Base-by-base conservation (phyloP, 352 stramenopile species). In the Phytopythium delawarense region DNA sequence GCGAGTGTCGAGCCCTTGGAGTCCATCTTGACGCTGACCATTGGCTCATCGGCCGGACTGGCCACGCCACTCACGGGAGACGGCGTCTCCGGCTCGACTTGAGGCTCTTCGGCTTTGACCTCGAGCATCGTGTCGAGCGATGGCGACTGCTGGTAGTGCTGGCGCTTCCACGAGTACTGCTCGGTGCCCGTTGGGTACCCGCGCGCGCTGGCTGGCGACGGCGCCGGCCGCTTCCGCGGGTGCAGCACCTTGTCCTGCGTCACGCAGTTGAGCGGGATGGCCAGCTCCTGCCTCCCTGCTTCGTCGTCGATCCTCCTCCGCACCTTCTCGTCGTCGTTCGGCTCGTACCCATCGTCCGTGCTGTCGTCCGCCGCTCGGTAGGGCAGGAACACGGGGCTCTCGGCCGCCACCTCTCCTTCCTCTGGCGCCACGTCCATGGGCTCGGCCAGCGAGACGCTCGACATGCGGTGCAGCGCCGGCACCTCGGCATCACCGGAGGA, bases 231-330 rank as follows among this genome's bases (percentile, higher is more conserved):
- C 30, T 77, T 79, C 18, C 72, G 75, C 25, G 66, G 66, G n/a
- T 66, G 56, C 28, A 76, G 72, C 32, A 74, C 66, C 40, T 72
- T 74, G 62, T 79, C 68, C 62, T 78, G 67, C 25, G 75, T 84
- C 70, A 84, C 75, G 15, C 66, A 74, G 53, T 81, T 81, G 30
- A 84, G 68, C 9, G 72, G 70, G 48, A 75, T 72, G 40, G 59
- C 57, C 37, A 59, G 45, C 5, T 32, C 28, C 5, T 32, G 28
- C 28, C 5, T 32, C 28, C 28, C 28, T 32, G 5, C 28, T 32
- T 32, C 28, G 28, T 32, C 28, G 28, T 32, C 28, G 28, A 37
- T 70, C 57, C 57, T 64, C 62, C n/a, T 70, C 11, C 16, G 6
- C 40, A 18, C 18, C 16, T 52, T 45, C 12, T 79, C 69, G 60